Base-by-base conservation (phyloP, 2,329 filamentous ascomycete genomes). In the Aspergillus ochraceoroseus region DNA sequence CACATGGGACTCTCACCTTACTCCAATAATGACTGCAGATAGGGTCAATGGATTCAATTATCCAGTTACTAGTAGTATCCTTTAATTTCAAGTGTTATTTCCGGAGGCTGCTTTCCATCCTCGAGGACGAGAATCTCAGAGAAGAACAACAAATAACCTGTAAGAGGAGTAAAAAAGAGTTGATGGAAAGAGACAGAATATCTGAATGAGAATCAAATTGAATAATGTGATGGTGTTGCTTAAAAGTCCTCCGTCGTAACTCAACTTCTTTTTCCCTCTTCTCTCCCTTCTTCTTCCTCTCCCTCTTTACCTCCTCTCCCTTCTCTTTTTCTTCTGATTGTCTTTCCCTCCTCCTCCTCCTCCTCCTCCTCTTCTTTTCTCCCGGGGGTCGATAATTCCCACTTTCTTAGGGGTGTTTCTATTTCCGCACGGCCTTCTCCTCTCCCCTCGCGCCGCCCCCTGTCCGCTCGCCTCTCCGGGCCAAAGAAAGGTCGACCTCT, bases 401-500 rank as follows among this genome's bases (percentile, higher is more conserved):
- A 43, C 49, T 48, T 49, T 38, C 40, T 48, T 48, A 46, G 43
- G 37, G 39, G 44, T 40, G 52, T 44, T 32, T 28, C 20, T 22
- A 22, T 22, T 22, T 9, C 20, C 9, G 5, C 9, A 5, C 20
- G 5, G 5, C 20, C 9, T 22, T 22, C 33, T 45, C 40, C 35
- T 47, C 41, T 45, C 44, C 47, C 49, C 47, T 52, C 49, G 43
- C 45, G 47, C 48, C 48, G 31, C 43, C 52, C 50, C 51, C 55
- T 47, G 47, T 56, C 55, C 52, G 50, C 48, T 54, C n/a, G n/a
- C n/a, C n/a, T n/a, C 52, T 51, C 51, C 55, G 39, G 26, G 33
- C 39, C 35, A 32, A 23, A 32, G 34, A 29, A 41, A 42, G 43
- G 32, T 42, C 27, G 52, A 55, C 51, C 48, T 50, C 52, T 46